These are phyloP conservation scores for Trichosporon ovoides DNA, from an alignment of 1,284 basidiomycete genomes.

Conservation along the genomic window DNA sequence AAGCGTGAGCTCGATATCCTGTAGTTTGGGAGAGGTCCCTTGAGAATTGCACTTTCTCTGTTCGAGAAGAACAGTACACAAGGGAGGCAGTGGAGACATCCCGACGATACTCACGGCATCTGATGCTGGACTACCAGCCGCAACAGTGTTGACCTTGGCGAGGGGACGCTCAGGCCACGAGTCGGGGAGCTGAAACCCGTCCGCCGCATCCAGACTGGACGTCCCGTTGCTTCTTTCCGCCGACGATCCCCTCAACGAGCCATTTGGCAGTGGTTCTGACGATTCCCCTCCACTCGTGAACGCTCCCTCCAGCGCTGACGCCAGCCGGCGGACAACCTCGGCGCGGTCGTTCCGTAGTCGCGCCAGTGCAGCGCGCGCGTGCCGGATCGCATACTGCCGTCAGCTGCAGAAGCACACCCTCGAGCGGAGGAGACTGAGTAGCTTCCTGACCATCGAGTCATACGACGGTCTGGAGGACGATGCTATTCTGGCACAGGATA, in stretches of 20 bases:
- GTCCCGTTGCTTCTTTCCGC: constrained; percentile 9
- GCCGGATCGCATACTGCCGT: constrained; percentile 62
- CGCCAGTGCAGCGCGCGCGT: constrained; percentile 52
- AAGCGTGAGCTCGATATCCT: constrained; percentile 7
- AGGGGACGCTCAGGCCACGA: constrained; percentile 50
- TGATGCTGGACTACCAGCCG: constrained; percentile 68
- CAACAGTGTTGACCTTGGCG: constrained; percentile 71
- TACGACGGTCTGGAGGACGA: no score
- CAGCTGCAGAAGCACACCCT: not conserved
- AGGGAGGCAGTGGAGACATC: constrained; percentile 1
- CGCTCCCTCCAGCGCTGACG: constrained; percentile 61
- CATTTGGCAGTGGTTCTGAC: constrained; percentile 6
- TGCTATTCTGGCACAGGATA: no score
- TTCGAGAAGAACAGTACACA: not conserved
- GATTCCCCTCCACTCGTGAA: constrained; percentile 20
- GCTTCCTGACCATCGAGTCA: no score
- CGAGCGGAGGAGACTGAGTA: not conserved
- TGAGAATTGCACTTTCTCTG: not conserved
- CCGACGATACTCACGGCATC: constrained; percentile 58
- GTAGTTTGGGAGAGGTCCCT: no score
- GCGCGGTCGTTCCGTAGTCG: constrained; percentile 67
- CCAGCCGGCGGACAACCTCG: constrained; percentile 62
- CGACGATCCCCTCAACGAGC: not conserved
- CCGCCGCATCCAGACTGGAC: not conserved
- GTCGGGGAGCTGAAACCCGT: constrained; percentile 11